Evolutionary conservation across 1,284 basidiomycete species (phyloP), one percentile per base, ranked within the genome.

Genomic region (Neotropicomus parvogracilis): DNA sequence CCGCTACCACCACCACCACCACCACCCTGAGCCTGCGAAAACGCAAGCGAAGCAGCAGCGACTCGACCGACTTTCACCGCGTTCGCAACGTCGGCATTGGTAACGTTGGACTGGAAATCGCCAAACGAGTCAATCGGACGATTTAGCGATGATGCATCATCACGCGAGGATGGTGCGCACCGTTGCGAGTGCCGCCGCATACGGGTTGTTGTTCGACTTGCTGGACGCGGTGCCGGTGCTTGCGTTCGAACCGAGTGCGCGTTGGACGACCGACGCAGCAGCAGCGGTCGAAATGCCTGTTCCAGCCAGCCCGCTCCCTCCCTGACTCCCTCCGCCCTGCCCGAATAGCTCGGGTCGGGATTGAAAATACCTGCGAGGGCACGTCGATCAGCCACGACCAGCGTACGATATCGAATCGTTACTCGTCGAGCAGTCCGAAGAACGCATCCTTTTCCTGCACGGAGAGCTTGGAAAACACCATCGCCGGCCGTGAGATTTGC

Each of bases 381-480:
- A 28, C 17, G 34, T 31, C 21, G 32, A 46, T 53, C 43, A 40
- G 36, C 16, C 42, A 32, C 12, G 16, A n/a, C 13, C 36, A 17
- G 26, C n/a, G 16, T 2, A 33, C 3, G 20, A 11, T 27, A 16
- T 31, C 3, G 17, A 3, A 31, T 24, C 66, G 74, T 64, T 65
- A 88, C 87, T 89, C 87, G 62, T 89, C 86, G 31, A 89, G 70
- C 16, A 89, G 76, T 21, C 77, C 74, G 62, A 89, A 89, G 67
- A 89, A 89, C 11, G 86, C 86, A 53, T 85, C 78, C 65, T 88
- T 89, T 64, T 89, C 87, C 54, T 79, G 68, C 36, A 67, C 50
- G 26, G 77, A 71, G 38, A 89, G 74, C 54, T 78, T 82, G 45
- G 85, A 63, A 63, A 89, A 89, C 31, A 83, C 82, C 85, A 87